These are phyloP conservation scores for Leucocoprinus sp. DNA, from an alignment of 768 basidiomycete species.

Conservation along the genomic window DNA sequence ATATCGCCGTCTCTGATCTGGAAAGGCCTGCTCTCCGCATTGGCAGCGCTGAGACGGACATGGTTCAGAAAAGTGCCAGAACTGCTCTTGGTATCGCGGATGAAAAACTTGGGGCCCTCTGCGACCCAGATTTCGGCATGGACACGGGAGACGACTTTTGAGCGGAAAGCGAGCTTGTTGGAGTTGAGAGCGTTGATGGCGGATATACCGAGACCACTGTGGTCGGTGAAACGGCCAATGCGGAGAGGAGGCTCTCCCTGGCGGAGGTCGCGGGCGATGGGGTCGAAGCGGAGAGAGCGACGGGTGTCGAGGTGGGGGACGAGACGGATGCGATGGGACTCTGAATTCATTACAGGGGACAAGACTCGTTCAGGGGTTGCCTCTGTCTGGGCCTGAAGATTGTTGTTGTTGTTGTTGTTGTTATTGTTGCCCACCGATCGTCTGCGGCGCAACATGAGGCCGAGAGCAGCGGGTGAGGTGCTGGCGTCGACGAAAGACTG, in stretches of 20 bases:
- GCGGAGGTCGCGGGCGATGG: constrained; percentile 78
- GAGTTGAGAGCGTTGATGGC: constrained; percentile 62
- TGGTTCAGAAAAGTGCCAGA: constrained; percentile 96
- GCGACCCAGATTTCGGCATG: constrained; percentile 95
- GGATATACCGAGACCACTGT: constrained; percentile 56
- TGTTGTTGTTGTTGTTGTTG: background rate
- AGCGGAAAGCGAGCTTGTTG: constrained; percentile 89
- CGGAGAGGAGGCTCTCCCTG: constrained; percentile 65
- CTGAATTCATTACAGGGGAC: too few relatives aligned
- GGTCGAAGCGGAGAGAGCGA: constrained; percentile 85
- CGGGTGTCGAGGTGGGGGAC: constrained; percentile 92
- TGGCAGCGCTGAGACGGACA: constrained; percentile 77
- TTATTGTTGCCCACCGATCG: constrained; percentile 16
- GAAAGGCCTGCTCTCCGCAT: constrained; percentile 68
- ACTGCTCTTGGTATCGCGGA: constrained; percentile 80
- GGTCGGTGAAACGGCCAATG: constrained; percentile 93
- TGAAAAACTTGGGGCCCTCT: constrained; percentile 61
- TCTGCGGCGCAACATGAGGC: constrained; percentile 59
- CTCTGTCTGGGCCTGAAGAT: constrained; percentile 1
- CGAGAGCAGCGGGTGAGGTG: constrained; percentile 27
- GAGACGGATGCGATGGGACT: constrained; percentile 87
- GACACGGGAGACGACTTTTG: constrained; percentile 88
- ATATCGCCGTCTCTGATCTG: constrained; percentile 90
- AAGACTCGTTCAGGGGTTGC: too few relatives aligned
- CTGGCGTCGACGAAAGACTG: constrained; percentile 35